Evolutionary conservation across 1,139 yeast genomes (phyloP).

Genomic region (Meyerozyma elateridarum): DNA sequence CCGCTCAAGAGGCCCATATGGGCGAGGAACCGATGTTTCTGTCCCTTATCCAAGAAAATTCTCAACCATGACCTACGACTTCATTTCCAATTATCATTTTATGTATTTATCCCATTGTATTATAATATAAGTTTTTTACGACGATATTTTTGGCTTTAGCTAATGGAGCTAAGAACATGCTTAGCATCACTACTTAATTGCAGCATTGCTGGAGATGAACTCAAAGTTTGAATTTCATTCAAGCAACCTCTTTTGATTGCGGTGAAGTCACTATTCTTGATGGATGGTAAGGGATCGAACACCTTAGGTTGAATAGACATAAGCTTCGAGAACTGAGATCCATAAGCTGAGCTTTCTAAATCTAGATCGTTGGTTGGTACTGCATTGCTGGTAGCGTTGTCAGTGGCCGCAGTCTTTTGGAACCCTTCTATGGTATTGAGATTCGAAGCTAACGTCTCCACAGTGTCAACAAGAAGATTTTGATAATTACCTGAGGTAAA

Average conservation of each 20-base stretch:
- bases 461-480: slow-evolving; percentile 42
- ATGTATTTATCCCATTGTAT: slow-evolving; percentile 4
- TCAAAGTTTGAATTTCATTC: slow-evolving; percentile 26
- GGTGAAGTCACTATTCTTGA: slow-evolving; percentile 32
- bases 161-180: slow-evolving; percentile 10
- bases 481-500: slow-evolving; percentile 33
- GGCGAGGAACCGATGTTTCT: slow-evolving; percentile 1
- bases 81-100: neutral
- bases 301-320: slow-evolving; percentile 56
- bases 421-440: slow-evolving; percentile 39
- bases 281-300: slow-evolving; percentile 62
- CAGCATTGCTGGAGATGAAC: slow-evolving; percentile 27
- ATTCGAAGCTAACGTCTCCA: slow-evolving; percentile 48
- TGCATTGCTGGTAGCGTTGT: slow-evolving; percentile 16
- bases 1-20: slow-evolving; percentile 5
- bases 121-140: slow-evolving; percentile 3
- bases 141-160: neutral
- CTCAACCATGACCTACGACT: too few species aligned
- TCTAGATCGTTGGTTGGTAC: slow-evolving; percentile 50
- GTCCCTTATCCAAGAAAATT: slow-evolving; percentile 1
- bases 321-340: slow-evolving; percentile 76
- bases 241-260: slow-evolving; percentile 27
- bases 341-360: slow-evolving; percentile 67
- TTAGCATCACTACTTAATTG: slow-evolving; percentile 25
- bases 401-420: slow-evolving; percentile 16